These are phyloP conservation scores for Garcia nutans DNA, from an alignment of 345 rosid species.

Conservation along the genomic window DNA sequence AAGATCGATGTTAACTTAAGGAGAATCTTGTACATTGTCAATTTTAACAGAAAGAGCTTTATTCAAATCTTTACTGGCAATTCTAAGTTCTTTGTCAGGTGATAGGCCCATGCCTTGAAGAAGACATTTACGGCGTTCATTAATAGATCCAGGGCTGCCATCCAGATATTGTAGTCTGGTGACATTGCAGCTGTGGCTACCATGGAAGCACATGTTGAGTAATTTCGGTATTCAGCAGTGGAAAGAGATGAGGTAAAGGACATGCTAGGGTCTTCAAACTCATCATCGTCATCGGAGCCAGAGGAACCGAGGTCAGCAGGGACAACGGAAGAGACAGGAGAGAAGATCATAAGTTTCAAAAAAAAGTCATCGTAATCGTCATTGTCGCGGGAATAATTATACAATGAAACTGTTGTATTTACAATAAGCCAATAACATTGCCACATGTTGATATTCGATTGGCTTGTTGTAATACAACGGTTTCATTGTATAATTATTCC, in stretches of 20 bases:
- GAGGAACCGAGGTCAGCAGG: constrained; percentile 60
- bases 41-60: constrained; percentile 27
- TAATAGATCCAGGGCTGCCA: constrained; percentile 78
- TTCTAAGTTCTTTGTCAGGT: constrained; percentile 37
- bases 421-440: too few species aligned
- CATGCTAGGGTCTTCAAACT: constrained; percentile 63
- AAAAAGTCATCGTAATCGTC: constrained; percentile 67
- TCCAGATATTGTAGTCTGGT: constrained; percentile 76
- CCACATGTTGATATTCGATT: too few species aligned
- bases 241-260: constrained; percentile 42
- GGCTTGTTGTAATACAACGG: too few species aligned
- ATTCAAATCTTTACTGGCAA: constrained; percentile 28
- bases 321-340: constrained; percentile 49
- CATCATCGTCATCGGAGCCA: constrained; percentile 63
- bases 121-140: constrained; percentile 66
- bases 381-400: too few species aligned
- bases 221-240: constrained; percentile 25
- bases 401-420: too few species aligned
- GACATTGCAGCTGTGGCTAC: constrained; percentile 30
- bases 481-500: too few species aligned
- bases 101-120: constrained; percentile 77
- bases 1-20: not conserved
- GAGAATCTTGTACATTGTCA: not conserved
- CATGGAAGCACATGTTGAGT: not conserved
- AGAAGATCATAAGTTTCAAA: constrained; percentile 59